Base-by-base conservation (phyloP, 805 yeast genomes). In the Kodamaea kaohsiungensis region DNA sequence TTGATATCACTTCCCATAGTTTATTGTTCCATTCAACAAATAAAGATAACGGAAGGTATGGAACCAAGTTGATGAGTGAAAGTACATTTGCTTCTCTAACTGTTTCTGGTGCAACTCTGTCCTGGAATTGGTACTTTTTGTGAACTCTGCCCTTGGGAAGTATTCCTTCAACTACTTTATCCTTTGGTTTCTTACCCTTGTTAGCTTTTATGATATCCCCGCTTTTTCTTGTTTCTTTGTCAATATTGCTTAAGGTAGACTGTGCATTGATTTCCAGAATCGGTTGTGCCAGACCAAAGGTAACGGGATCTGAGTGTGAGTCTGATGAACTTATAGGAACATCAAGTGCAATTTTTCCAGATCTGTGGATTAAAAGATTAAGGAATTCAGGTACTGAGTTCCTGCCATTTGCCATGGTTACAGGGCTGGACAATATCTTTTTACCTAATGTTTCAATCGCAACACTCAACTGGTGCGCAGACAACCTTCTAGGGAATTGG, bases 361-460 rank as follows among this genome's bases (percentile, higher is more conserved):
- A 78, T 42, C 71, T 66, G 46, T 67, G 61, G 62, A 72, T 78
- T 3, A 86, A 60, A 25, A 68, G 69, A 19, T 75, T 72, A 12
- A 84, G 61, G 35, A 84, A 71, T 51, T 72, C 70, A 12, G 35
- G 27, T 3, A 47, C 49, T 7, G 49, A 47, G 16, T 33, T 35
- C n/a, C 48, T 27, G n/a, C 48, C 48, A 19, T 30, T 46, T 13
- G 48, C 49, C 49, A 47, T 42, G 27, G 43, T n/a, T 1, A 66
- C 48, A 0, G 74, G 70, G 10, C 56, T 58, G 0, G 73, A 63
- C 50, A 76, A 57, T 17, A 72, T 57, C 49, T 67, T 68, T 56
- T 78, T 75, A 0, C 88, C 82, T 27, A 86, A 67, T 0, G 85
- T 78, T 59, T 79, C 84, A 16, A 84, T 69, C 0, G 89, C 90